Evolutionary conservation across 495 filamentous ascomycete genomes (phyloP), one percentile per base, ranked within the genome.

Genomic region (Lepraria neglecta): DNA sequence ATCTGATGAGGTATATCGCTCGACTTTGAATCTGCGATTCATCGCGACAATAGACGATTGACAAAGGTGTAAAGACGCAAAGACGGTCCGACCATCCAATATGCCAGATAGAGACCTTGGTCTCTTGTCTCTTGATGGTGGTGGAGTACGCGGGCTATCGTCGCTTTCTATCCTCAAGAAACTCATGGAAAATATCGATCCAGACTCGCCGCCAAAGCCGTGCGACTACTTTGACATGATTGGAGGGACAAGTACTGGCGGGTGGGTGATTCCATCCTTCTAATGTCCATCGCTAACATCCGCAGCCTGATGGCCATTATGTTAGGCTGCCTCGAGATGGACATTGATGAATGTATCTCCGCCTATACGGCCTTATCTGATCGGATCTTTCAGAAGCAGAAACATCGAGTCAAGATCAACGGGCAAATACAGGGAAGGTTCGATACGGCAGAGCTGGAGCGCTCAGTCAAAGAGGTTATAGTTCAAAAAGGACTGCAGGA

Each of bases 121-220:
- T 61, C 71, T 78, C 45, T 72, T 77, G 62, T 70, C 69, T 50
- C 72, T 82, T n/a, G 81, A 84, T 65, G 80, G 81, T 62, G 81
- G 81, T 43, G 81, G 81, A 24, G 74, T 83, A 2, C 77, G 81
- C n/a, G 80, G 77, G 4, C 66, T 84, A 21, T 81, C 80, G 4
- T 70, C 76, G 1, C 74, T 84, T 6, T 66, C 74, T 56, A 81
- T 84, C 62, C 72, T 84, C 48, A 73, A 76, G 42, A 62, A 72
- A 17, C 69, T 85, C 27, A 79, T 83, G 71, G 71, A 74, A 40
- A 68, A 61, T 0, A 71, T 81, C 45, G 70, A 76, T 19, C 64
- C 65, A 30, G 67, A 75, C 17, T 72, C 74, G 21, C 68, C 75
- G 31, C 76, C 76, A 24, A 73, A 80, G 51, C 80, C 79, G 11